Conservation (phyloP, 495 filamentous ascomycete genomes). For the Penicillium desertorum region DNA sequence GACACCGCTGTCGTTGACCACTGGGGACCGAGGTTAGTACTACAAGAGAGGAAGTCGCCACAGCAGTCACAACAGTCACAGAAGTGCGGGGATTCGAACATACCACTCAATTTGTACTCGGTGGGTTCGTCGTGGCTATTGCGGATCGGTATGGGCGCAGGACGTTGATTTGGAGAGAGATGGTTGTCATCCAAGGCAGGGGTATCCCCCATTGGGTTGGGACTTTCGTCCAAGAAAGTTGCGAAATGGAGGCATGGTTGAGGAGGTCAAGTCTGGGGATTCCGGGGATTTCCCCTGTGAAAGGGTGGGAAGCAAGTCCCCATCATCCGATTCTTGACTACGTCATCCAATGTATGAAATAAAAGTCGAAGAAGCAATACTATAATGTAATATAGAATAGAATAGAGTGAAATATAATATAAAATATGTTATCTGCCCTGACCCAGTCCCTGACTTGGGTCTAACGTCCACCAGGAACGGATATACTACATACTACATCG, state of each 20-base stretch:
- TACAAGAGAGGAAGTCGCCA: neutral
- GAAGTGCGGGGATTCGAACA: conserved; percentile 19
- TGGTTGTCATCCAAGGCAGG: conserved; percentile 51
- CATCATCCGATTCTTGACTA: neutral
- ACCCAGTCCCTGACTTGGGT: neutral
- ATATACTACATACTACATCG: neutral
- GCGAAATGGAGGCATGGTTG: conserved; percentile 65
- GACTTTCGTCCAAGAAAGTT: conserved; percentile 68
- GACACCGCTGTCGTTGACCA: conserved; percentile 94
- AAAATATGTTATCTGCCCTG: neutral
- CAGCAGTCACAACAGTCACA: neutral
- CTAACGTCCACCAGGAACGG: neutral
- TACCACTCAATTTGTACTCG: conserved; percentile 85
- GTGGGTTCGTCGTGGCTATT: conserved; percentile 57
- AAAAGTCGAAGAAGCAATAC: no score
- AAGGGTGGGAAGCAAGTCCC: neutral
- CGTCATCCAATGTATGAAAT: conserved; percentile 1
- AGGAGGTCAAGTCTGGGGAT: neutral
- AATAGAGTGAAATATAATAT: neutral
- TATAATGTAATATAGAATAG: no score
- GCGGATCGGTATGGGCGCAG: conserved; percentile 58
- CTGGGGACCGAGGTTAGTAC: conserved; percentile 43
- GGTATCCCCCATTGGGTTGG: conserved; percentile 44
- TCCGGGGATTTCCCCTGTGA: neutral
- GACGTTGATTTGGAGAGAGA: conserved; percentile 45